Conservation (phyloP, 176 grass and related monocot genomes). For the Oryza nivara region DNA sequence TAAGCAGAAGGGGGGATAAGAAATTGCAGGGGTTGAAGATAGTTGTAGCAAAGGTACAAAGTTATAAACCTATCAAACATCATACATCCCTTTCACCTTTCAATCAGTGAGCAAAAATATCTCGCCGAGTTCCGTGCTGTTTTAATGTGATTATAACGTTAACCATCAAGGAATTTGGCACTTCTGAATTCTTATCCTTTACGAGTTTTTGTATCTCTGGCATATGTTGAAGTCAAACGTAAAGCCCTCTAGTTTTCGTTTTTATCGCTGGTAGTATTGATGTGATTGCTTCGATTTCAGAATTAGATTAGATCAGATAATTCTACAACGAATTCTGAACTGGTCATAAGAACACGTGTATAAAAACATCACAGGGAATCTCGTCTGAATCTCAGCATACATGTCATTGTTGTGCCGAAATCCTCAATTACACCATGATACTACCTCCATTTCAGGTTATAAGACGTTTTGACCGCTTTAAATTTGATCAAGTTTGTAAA, state of each 20-base stretch:
- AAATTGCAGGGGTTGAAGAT: neutral
- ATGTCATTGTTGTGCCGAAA: neutral
- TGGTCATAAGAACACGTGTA: neutral
- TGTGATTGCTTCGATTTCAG: neutral
- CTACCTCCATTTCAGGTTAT: too few relatives aligned
- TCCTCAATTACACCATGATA: neutral
- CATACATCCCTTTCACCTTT: constrained; percentile 22
- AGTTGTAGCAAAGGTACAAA: neutral
- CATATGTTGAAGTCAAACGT: too few relatives aligned
- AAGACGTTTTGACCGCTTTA: too few relatives aligned
- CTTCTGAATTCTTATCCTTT: too few relatives aligned
- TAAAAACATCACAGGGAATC: neutral
- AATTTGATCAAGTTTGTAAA: too few relatives aligned
- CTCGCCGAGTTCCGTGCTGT: neutral
- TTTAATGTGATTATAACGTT: neutral
- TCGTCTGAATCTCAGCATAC: neutral
- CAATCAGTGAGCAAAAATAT: constrained; percentile 33
- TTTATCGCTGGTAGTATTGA: too few relatives aligned
- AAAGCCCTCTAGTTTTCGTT: too few relatives aligned
- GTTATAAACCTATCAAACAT: neutral
- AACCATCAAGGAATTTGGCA: too few relatives aligned
- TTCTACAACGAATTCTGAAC: neutral
- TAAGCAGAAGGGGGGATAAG: neutral
- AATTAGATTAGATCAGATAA: neutral
- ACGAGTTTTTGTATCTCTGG: too few relatives aligned